Evolutionary conservation across 140 eudicot species (phyloP), one percentile per base, ranked within the genome.

Genomic region (Senecio squalidus): DNA sequence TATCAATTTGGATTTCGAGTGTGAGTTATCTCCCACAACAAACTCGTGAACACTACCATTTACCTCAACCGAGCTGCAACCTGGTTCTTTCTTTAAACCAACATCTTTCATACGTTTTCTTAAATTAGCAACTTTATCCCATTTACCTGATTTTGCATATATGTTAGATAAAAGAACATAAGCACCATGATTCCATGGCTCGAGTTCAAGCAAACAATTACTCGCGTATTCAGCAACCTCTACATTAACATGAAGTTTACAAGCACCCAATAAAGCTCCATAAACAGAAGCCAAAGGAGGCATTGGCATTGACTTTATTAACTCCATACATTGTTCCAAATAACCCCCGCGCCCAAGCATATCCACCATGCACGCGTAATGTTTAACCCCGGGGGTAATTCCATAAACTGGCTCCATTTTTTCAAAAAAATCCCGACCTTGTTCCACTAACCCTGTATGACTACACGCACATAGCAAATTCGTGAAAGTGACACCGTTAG

Each of bases 301-400:
- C 66, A 76, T 48, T 0, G 91, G 81, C 91, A 88, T 84, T 29
- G 63, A 66, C 26, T 74, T 53, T 62, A 88, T 84, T 7, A 88
- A 55, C 28, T 69, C 73, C 38, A 65, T 29, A 31, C 91, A 91
- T 57, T 84, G 92, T 16, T 82, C 80, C 14, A 88, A 58, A 8
- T 26, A 50, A 21, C 95, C 96, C 14, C 83, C 85, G 8, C 85
- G 96, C 3, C 96, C 96, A 47, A 83, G 75, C 72, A 88, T 66
- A 72, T 88, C 96, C 62, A 88, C 87, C 81, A 84, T 74, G 72
- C 88, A 84, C 15, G 96, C 81, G 17, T 81, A 84, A 69, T 88
- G 94, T 61, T 78, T 77, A 27, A 73, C 39, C 25, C 79, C 77
- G 0, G 91, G 95, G 1, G 17, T 64, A 41, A 88, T 64, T 16